These are phyloP conservation scores for Acanthamoeba triangularis DNA, from an alignment of 208 protist species.

Conservation along the genomic window DNA sequence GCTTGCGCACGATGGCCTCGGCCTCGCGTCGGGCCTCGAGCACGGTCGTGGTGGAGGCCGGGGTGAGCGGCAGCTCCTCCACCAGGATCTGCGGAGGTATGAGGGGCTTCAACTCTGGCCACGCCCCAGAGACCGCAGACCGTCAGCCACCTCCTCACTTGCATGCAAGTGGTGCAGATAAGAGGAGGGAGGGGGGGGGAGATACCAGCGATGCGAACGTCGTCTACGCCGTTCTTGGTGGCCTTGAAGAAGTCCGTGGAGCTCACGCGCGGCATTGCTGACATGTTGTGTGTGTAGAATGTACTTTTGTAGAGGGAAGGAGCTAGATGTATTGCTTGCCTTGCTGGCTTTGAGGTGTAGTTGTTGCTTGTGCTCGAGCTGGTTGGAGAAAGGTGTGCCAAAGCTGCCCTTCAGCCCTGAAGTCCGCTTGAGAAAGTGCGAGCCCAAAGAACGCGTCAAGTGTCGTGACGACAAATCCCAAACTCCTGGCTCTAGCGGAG, in stretches of 20 bases:
- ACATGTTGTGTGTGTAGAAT: background rate
- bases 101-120: constrained; percentile 78
- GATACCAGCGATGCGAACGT: constrained; percentile 34
- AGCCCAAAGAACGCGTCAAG: background rate
- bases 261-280: constrained; percentile 12
- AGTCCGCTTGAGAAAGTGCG: background rate
- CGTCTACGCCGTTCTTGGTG: constrained; percentile 56
- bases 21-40: constrained; percentile 50
- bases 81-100: constrained; percentile 86
- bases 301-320: too few species aligned
- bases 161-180: background rate
- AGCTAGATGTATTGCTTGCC: background rate
- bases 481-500: background rate
- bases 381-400: background rate
- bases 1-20: constrained; percentile 64
- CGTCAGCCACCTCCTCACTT: background rate
- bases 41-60: constrained; percentile 76
- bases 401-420: too few species aligned
- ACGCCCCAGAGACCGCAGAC: background rate
- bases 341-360: background rate
- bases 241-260: constrained; percentile 67
- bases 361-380: background rate
- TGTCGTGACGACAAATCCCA: background rate
- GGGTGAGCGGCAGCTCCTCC: constrained; percentile 85
- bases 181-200: background rate